Conservation (phyloP, 1,139 yeast genomes). For the Candida gigantensis region DNA sequence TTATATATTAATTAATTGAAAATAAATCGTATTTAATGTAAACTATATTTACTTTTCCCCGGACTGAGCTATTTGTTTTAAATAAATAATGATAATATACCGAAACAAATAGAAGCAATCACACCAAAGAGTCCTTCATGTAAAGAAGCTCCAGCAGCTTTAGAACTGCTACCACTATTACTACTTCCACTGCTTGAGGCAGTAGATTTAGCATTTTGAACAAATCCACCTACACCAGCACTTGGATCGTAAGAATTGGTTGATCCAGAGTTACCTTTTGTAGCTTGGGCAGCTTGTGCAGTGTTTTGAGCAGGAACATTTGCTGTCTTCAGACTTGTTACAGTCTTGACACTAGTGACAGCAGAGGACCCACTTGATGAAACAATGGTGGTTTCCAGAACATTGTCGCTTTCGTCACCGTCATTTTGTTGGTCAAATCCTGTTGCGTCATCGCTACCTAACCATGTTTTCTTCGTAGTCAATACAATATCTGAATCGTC, state of each 20-base stretch:
- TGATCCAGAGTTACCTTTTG: conserved; percentile 11
- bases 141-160: conserved; percentile 7
- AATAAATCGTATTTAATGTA: too few species aligned
- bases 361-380: conserved; percentile 16
- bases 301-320: conserved; percentile 16
- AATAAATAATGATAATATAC: conserved; percentile 23
- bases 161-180: conserved; percentile 1
- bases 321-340: conserved; percentile 14
- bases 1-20: too few species aligned
- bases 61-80: conserved; percentile 8
- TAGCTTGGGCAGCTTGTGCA: conserved; percentile 15
- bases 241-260: conserved; percentile 20
- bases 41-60: too few species aligned
- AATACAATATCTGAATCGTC: conserved; percentile 49
- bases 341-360: conserved; percentile 14
- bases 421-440: conserved; percentile 63
- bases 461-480: conserved; percentile 59
- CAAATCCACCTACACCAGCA: conserved; percentile 35
- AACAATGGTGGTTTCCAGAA: conserved; percentile 13
- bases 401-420: conserved; percentile 10
- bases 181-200: conserved; percentile 8
- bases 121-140: conserved; percentile 18
- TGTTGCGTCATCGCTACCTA: conserved; percentile 60
- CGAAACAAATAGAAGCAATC: conserved; percentile 21
- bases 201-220: conserved; percentile 28